phyloP scores from a whole-genome alignment of 2,329 filamentous ascomycete genomes.

The Thermothelomyces thermophilus region DNA sequence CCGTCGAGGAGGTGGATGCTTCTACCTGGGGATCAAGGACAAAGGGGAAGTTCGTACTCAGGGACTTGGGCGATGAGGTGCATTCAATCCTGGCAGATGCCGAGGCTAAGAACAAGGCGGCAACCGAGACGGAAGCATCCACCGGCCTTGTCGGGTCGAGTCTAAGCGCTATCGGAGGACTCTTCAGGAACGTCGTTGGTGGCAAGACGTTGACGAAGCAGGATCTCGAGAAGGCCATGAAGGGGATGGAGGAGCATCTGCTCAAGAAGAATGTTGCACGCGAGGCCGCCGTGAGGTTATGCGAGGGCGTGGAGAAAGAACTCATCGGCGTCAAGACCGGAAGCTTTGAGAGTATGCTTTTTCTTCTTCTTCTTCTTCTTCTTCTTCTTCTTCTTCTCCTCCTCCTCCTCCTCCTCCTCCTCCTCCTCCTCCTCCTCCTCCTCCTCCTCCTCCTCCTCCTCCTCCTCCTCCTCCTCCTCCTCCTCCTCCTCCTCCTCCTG shows the following conservation, averaged over 20 bases:
- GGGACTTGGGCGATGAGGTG: conserved; percentile 89
- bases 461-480: no score
- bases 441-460: no score
- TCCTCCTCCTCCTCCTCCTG: no score
- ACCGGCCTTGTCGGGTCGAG: conserved; percentile 70
- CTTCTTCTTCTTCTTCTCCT: no score
- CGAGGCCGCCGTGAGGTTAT: conserved; percentile 85
- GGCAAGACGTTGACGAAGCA: conserved; percentile 86
- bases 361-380: background rate
- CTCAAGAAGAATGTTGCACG: conserved; percentile 93
- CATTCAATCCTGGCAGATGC: conserved; percentile 79
- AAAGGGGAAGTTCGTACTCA: conserved; percentile 89
- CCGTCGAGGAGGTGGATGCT: conserved; percentile 67
- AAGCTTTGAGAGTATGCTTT: conserved; percentile 65
- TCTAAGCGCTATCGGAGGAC: conserved; percentile 73
- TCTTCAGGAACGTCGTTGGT: conserved; percentile 92
- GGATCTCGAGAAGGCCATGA: conserved; percentile 86
- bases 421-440: no score
- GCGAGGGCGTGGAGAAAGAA: conserved; percentile 85
- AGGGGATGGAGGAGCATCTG: conserved; percentile 92
- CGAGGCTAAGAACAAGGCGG: conserved; percentile 54
- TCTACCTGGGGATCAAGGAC: conserved; percentile 81
- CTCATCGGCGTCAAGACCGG: conserved; percentile 85
- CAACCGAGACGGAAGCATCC: conserved; percentile 39
- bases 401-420: no score